Evolutionary conservation across 2,329 filamentous ascomycete genomes (phyloP).

Genomic region (Fusarium tupiense): DNA sequence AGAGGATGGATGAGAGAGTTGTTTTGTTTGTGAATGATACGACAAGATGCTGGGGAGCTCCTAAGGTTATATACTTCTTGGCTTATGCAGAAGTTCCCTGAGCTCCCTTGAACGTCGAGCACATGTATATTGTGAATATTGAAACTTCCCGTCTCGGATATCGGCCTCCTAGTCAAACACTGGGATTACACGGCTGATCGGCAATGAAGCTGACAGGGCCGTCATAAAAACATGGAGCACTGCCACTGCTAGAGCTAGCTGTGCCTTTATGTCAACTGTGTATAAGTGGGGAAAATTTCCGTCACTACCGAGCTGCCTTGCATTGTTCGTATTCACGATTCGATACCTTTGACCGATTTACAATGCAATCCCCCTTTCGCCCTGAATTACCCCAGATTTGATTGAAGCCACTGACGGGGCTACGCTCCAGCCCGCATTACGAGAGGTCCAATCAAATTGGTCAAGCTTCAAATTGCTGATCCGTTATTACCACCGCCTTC

Average conservation of each 20-base stretch:
- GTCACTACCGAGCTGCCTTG: background rate
- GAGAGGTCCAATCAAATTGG: background rate
- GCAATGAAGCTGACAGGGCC: background rate
- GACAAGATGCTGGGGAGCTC: too few species aligned
- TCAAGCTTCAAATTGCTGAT: rapidly evolving
- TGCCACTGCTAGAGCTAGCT: background rate
- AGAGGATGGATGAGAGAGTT: background rate
- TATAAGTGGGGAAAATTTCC: background rate
- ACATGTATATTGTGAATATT: background rate
- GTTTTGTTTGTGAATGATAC: background rate
- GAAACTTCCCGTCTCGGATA: background rate
- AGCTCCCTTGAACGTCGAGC: background rate
- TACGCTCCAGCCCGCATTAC: background rate
- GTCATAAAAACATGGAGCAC: background rate
- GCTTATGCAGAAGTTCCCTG: too few species aligned
- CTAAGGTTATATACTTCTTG: background rate
- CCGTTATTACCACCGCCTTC: background rate
- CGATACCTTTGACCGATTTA: background rate
- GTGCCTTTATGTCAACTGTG: background rate
- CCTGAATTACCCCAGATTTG: background rate
- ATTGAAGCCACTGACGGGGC: background rate
- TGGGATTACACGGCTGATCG: background rate
- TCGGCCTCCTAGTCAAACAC: background rate
- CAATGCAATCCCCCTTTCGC: background rate
- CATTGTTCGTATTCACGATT: background rate